Evolutionary conservation across 2,329 filamentous ascomycete genomes (phyloP).

Genomic region (Parastagonospora nodorum): DNA sequence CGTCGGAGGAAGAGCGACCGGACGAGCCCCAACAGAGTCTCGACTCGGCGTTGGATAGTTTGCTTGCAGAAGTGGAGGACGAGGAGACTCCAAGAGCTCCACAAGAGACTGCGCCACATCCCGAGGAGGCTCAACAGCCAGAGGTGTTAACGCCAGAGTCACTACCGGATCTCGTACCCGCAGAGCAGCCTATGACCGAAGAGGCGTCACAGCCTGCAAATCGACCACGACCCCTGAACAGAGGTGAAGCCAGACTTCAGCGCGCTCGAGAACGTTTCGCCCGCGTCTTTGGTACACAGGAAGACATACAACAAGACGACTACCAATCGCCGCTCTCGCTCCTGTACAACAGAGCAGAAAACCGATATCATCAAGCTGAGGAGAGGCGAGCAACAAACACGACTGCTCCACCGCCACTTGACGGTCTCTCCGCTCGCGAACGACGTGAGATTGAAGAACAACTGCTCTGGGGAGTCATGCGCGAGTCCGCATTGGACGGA

Average conservation of each 20-base stretch:
- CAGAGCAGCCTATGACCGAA: no score
- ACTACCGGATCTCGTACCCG: no score
- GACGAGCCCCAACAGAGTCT: constrained; percentile 33
- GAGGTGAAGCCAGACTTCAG: constrained; percentile 23
- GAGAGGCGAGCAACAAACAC: constrained; percentile 31
- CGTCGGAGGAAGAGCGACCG: constrained; percentile 29
- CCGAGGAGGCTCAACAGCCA: background rate
- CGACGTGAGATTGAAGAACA: constrained; percentile 40
- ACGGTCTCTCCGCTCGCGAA: constrained; percentile 29
- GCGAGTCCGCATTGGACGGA: constrained; percentile 22
- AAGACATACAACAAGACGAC: constrained; percentile 53
- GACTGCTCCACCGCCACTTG: constrained; percentile 22
- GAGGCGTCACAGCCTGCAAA: background rate
- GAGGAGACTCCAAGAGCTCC: constrained; percentile 11
- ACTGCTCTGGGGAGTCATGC: constrained; percentile 39
- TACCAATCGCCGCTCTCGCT: constrained; percentile 55
- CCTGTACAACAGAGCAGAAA: constrained; percentile 53
- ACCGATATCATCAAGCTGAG: constrained; percentile 52
- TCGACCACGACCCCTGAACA: constrained; percentile 17
- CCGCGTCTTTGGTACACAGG: constrained; percentile 53
- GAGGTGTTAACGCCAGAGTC: background rate
- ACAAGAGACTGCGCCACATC: constrained; percentile 1
- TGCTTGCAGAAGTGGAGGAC: constrained; percentile 35
- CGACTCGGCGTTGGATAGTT: constrained; percentile 42
- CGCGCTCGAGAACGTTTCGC: constrained; percentile 34